Evolutionary conservation across 345 rosid genomes (phyloP), one percentile per base, ranked within the genome.

Genomic region (Melaleuca alternifolia): DNA sequence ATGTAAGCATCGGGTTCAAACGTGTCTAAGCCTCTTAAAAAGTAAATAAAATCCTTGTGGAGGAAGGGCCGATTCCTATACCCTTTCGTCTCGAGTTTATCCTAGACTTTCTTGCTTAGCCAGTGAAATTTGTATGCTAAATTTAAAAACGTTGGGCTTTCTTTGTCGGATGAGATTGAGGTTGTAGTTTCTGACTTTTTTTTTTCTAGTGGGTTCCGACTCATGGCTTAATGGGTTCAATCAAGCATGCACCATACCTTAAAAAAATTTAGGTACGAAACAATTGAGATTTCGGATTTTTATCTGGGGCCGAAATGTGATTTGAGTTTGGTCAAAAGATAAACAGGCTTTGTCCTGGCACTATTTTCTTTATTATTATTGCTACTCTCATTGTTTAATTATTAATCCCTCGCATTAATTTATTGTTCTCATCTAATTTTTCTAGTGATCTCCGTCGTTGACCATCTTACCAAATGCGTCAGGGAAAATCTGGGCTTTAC

Each of bases 91-190:
- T 20, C 3, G 23, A 71, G 48, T 18, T 18, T 18, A 33, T 18
- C 48, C 24, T 16, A 33, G 41, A 71, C 21, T 71, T 71, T 46
- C 79, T 65, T 0, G 71, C 41, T n/a, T 59, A 59, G 28, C 71
- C 33, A n/a, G 11, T 59, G 26, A 59, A 59, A 24, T n/a, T n/a
- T 59, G 65, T 0, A n/a, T 16, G 4, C 71, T 59, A n/a, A 59
- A n/a, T 6, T 13, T 59, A n/a, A 28, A 28, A 59, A n/a, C 6
- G 71, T 13, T n/a, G 37, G 71, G 18, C 37, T n/a, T 59, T 28
- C 71, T 59, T 59, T 0, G 33, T 59, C 0, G 1, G 3, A 8
- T 0, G 46, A 30, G 46, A 65, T 0, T 11, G 44, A 65, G 44
- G 14, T 16, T 16, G 77, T 1, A 16, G 77, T 65, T 30, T 20